These are phyloP conservation scores for Myxozyma melibiosi DNA, from an alignment of 805 yeast genomes.

Conservation along the genomic window DNA sequence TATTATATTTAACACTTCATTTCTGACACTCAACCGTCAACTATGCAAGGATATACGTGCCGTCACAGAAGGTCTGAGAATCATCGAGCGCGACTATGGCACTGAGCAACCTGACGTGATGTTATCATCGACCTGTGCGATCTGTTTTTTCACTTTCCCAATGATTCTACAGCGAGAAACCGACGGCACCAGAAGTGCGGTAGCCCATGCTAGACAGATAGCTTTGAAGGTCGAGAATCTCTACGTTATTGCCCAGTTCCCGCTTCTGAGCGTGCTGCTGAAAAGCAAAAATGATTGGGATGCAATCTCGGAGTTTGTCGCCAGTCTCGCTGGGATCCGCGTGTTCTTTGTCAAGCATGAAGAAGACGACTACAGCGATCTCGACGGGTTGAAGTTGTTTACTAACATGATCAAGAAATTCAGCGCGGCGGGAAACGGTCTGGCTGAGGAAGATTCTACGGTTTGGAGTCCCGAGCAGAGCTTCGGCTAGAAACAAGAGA, in stretches of 20 bases:
- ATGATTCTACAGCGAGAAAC: slow-evolving; percentile 12
- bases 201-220: not conserved
- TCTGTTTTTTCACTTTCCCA: slow-evolving; percentile 7
- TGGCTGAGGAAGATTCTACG: slow-evolving; percentile 26
- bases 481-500: too few relatives aligned
- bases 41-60: slow-evolving; percentile 1
- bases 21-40: not conserved
- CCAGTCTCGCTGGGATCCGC: slow-evolving; percentile 2
- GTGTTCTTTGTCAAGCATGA: not conserved
- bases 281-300: slow-evolving; percentile 10
- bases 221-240: slow-evolving; percentile 1
- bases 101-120: slow-evolving; percentile 15
- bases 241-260: slow-evolving; percentile 1
- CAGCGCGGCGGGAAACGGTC: slow-evolving; percentile 20
- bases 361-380: not conserved
- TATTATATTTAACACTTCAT: slow-evolving; percentile 15
- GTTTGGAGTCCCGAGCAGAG: slow-evolving; percentile 19
- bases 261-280: not conserved
- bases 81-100: slow-evolving; percentile 26
- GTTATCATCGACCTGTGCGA: slow-evolving; percentile 3
- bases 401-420: slow-evolving; percentile 1
- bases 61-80: slow-evolving; percentile 1
- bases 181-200: slow-evolving; percentile 7
- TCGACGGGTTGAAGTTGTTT: slow-evolving; percentile 3
- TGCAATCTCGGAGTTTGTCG: slow-evolving; percentile 14